Percentiles rank a stretch among this genome's conserved stretches.
Evolutionary conservation across 2,329 filamentous ascomycete genomes (phyloP).

Genomic region (Zasmidium cellare): DNA sequence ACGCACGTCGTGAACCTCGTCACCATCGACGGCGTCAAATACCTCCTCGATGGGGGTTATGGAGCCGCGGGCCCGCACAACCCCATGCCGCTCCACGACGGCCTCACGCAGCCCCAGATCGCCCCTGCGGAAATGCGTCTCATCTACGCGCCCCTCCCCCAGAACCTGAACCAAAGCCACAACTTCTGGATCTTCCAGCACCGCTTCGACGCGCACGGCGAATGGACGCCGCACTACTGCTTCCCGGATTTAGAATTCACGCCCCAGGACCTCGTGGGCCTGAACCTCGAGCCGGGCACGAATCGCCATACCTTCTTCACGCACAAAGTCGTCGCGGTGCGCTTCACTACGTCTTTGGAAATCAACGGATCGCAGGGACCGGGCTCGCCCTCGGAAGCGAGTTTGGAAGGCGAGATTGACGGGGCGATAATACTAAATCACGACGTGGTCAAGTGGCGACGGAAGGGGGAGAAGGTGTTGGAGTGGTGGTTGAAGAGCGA

Average conservation of each 20-base stretch:
- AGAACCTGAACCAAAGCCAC: constrained; percentile 28
- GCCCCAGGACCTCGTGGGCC: constrained; percentile 58
- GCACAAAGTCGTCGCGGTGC: constrained; percentile 52
- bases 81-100: constrained; percentile 39
- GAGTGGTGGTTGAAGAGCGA: constrained; percentile 44
- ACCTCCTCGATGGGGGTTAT: constrained; percentile 45
- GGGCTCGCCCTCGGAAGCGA: constrained; percentile 13
- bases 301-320: constrained; percentile 55
- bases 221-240: constrained; percentile 63
- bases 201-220: constrained; percentile 29
- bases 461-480: constrained; percentile 35
- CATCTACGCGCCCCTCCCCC: constrained; percentile 15
- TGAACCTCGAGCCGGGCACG: constrained; percentile 59
- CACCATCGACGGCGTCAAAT: constrained; percentile 23
- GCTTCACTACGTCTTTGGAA: constrained; percentile 25
- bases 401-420: constrained; percentile 26
- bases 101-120: constrained; percentile 15
- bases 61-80: constrained; percentile 35
- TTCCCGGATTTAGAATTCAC: constrained; percentile 67
- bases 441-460: constrained; percentile 31
- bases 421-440: constrained; percentile 26
- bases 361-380: constrained; percentile 15
- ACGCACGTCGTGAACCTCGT: constrained; percentile 48
- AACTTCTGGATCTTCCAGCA: constrained; percentile 47
- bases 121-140: constrained; percentile 23